These are phyloP conservation scores for Usnea hakonensis DNA, from an alignment of 495 filamentous ascomycete genomes.

Conservation along the genomic window DNA sequence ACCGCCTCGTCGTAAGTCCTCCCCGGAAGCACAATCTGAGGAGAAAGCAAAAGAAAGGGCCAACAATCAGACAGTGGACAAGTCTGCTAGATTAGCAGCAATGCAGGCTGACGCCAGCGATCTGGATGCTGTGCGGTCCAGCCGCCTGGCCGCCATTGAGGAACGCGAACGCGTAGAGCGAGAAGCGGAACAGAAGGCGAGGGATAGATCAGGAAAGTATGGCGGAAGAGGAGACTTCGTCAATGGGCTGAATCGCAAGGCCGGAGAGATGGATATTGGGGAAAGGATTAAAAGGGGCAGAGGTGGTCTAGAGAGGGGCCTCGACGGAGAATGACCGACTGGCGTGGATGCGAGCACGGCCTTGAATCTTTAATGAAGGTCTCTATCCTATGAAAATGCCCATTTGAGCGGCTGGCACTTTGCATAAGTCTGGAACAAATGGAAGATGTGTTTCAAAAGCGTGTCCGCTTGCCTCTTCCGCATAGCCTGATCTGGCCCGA, in stretches of 20 bases:
- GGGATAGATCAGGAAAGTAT: constrained; percentile 49
- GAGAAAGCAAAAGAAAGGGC: constrained; percentile 1
- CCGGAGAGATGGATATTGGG: constrained; percentile 48
- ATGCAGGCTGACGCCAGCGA: constrained; percentile 83
- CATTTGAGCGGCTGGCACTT: neutral
- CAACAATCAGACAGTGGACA: constrained; percentile 36
- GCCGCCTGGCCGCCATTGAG: constrained; percentile 59
- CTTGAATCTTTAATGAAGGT: neutral
- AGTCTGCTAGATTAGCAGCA: constrained; percentile 59
- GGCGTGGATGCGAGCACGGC: neutral
- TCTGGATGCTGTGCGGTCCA: constrained; percentile 65
- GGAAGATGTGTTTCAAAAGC: neutral
- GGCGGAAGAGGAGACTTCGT: constrained; percentile 58
- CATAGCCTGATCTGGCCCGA: neutral
- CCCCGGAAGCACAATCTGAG: constrained; percentile 19
- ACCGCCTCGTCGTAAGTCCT: constrained; percentile 20
- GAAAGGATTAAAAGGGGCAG: constrained; percentile 50
- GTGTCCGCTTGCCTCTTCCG: neutral
- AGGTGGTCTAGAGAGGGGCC: constrained; percentile 35
- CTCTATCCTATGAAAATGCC: neutral
- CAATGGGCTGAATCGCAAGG: constrained; percentile 49
- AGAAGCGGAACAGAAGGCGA: constrained; percentile 55
- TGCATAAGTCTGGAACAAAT: neutral
- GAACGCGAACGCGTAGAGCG: constrained; percentile 54
- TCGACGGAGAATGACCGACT: constrained; percentile 8